These are phyloP conservation scores for Cladosporium sphaerospermum DNA, from an alignment of 2,329 filamentous ascomycete species.

Conservation along the genomic window DNA sequence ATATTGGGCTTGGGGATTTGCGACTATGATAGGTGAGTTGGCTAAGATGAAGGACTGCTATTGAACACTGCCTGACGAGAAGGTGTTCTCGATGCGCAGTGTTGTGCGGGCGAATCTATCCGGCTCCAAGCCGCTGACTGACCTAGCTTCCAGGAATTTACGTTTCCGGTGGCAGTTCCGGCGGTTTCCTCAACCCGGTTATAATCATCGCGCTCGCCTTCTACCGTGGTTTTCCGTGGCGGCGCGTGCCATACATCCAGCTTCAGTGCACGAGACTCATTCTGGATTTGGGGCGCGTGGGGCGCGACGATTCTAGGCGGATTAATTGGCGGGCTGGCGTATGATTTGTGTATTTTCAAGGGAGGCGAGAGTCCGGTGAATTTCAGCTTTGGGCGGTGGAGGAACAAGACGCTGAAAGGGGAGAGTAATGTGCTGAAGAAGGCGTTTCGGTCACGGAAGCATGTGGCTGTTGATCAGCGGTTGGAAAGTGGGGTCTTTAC, in stretches of 20 bases:
- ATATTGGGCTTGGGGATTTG: slow-evolving; percentile 46
- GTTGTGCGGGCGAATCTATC: neutral
- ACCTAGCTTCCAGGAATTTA: slow-evolving; percentile 30
- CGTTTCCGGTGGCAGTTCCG: slow-evolving; percentile 42
- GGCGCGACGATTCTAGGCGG: slow-evolving; percentile 37
- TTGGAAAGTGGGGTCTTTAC: neutral
- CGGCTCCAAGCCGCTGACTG: neutral
- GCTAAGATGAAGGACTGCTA: too few species aligned
- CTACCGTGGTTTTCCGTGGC: slow-evolving; percentile 56
- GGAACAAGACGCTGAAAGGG: slow-evolving; percentile 18
- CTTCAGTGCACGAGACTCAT: slow-evolving; percentile 32
- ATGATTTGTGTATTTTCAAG: slow-evolving; percentile 46
- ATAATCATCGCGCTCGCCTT: slow-evolving; percentile 36
- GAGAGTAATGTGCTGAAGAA: slow-evolving; percentile 14
- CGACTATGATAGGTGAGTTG: slow-evolving; percentile 37
- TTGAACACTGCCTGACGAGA: neutral
- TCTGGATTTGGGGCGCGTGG: slow-evolving; percentile 45
- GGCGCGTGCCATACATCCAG: slow-evolving; percentile 44
- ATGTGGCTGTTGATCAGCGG: neutral
- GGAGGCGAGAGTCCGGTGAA: slow-evolving; percentile 47
- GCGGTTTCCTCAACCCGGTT: slow-evolving; percentile 32
- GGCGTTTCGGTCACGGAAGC: neutral
- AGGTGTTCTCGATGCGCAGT: neutral
- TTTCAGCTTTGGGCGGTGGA: slow-evolving; percentile 34
- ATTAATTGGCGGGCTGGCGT: slow-evolving; percentile 40